Percentiles rank a stretch among this genome's conserved stretches.
These are phyloP conservation scores for Saturnispora silvae DNA, from an alignment of 805 yeast genomes.

Conservation along the genomic window DNA sequence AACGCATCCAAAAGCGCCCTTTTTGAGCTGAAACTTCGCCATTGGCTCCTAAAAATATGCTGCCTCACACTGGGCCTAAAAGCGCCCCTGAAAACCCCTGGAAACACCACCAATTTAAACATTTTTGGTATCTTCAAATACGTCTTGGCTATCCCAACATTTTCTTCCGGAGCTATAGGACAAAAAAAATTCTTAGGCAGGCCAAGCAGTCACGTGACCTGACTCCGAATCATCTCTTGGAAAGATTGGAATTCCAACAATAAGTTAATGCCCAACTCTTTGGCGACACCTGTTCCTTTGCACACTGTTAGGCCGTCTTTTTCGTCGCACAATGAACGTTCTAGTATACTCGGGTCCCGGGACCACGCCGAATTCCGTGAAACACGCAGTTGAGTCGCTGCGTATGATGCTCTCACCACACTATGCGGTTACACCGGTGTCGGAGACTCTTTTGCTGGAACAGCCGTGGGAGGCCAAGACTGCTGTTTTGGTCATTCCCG, in stretches of 20 bases:
- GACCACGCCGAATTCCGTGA: constrained; percentile 76
- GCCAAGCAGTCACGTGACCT: neutral
- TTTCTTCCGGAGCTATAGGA: too few species aligned
- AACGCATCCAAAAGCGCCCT: neutral
- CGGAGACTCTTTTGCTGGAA: constrained; percentile 46
- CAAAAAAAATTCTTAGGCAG: too few species aligned
- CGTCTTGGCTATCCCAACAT: too few species aligned
- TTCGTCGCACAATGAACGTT: constrained; percentile 46
- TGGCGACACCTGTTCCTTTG: neutral
- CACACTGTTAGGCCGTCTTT: neutral
- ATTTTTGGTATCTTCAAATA: too few species aligned
- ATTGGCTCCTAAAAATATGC: too few species aligned
- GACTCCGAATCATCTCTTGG: too few species aligned
- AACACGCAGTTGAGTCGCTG: constrained; percentile 70
- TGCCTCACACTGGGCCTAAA: too few species aligned
- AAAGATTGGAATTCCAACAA: too few species aligned
- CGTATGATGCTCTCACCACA: constrained; percentile 69
- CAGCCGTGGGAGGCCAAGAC: constrained; percentile 91
- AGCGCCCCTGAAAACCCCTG: too few species aligned
- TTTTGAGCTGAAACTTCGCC: constrained; percentile 1
- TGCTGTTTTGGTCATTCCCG: constrained; percentile 76
- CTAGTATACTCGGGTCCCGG: constrained; percentile 73
- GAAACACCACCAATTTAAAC: neutral
- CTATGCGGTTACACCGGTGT: constrained; percentile 74
- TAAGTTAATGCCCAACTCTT: neutral